Evolutionary conservation across 768 basidiomycete genomes (phyloP), one percentile per base, ranked within the genome.

Genomic region (Infundibulicybe gibba): DNA sequence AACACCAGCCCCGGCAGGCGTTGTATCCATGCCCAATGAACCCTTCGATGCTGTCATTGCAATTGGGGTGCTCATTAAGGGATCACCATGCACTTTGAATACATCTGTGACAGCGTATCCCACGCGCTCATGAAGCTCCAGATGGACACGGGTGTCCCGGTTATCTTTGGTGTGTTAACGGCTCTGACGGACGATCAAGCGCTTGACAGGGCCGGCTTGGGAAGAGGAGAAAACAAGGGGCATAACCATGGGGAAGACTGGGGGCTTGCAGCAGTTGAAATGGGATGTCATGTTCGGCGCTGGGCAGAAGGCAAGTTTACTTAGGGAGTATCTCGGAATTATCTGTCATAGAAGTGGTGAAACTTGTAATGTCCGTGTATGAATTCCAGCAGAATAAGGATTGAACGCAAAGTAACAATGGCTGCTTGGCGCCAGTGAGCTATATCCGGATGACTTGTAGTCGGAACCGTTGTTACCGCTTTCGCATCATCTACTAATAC

Each of bases 31-130:
- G 53, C 68, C 75, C 33, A 76, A 79, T 35, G 74, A 76, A 45
- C 87, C 95, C 0, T 97, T 98, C 56, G 87, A 95, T 63, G 97
- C 94, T 12, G 85, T 97, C 53, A 95, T 99, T 63, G 94, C 97
- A 44, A 91, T 98, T 60, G 97, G 97, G 12, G 93, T 95, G 32
- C 85, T 99, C 62, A 97, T 99, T 75, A 99, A 99, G 64, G 95
- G 97, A 44, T 76, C 83, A 98, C 97, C 14, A 97, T 97, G 93
- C 97, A 99, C 71, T 99, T 98, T 66, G 97, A 99, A 66, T 99
- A 99, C 76, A 99, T 98, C 65, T 90, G 81, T 66, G 93, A 97
- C 58, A 81, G 84, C 50, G 94, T 97, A 49, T 84, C 92, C 35
- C 89, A 97, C 57, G 94, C 85, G 38, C 74, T 99, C 53, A 99